Evolutionary conservation across 208 protist genomes (phyloP).

Genomic region (Naegleria lovaniensis): DNA sequence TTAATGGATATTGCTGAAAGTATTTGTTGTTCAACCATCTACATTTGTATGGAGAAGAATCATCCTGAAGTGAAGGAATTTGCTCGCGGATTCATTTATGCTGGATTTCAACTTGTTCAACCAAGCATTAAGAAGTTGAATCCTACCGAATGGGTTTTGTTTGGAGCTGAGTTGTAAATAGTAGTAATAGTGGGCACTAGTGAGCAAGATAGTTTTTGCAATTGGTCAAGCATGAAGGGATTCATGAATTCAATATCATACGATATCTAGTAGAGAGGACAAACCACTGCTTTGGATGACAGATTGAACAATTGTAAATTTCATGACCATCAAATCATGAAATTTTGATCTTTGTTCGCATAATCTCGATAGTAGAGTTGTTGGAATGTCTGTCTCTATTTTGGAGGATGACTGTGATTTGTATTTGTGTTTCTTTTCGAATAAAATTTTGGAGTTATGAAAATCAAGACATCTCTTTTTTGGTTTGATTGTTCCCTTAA

Average conservation of each 20-base stretch:
- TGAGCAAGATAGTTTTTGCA: not conserved
- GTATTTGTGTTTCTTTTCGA: not conserved
- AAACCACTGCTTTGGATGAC: not conserved
- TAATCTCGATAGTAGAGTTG: not conserved
- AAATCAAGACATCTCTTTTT: no score
- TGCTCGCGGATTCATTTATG: not conserved
- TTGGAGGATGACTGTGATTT: not conserved
- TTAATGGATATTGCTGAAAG: not conserved
- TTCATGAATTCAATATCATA: not conserved
- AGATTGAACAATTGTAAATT: not conserved
- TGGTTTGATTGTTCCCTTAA: no score
- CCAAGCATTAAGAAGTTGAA: not conserved
- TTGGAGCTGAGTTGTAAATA: constrained; percentile 7
- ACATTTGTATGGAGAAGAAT: not conserved
- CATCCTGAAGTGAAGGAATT: not conserved
- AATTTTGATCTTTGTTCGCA: not conserved
- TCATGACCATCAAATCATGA: not conserved
- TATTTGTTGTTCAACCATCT: not conserved
- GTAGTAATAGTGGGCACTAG: not conserved
- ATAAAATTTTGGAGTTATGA: not conserved
- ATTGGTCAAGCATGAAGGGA: not conserved
- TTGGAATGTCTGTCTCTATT: not conserved
- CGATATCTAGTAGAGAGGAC: not conserved
- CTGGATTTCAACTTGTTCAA: not conserved
- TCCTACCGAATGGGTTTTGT: not conserved